Base-by-base conservation (phyloP, 495 filamentous ascomycete species). In the Hypoxylon intermedium region DNA sequence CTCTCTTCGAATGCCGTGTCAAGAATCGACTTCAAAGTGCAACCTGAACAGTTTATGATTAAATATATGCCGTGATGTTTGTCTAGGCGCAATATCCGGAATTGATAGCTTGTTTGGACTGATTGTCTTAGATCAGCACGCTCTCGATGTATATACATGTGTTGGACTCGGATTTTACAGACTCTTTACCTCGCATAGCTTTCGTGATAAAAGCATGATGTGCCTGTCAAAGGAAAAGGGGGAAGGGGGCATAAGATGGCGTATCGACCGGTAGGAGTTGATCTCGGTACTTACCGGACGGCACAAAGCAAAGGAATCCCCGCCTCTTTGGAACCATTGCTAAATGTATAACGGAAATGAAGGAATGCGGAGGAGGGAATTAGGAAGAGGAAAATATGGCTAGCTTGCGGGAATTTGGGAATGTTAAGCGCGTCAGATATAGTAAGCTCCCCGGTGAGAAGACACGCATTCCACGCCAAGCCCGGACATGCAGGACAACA, bases 361-460 rank as follows among this genome's bases (percentile, higher is more conserved):
- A 56, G 46, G 50, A 53, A 23, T 11, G 43, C 19, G 44, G 12
- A 60, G 41, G 44, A 43, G 43, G 37, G 31, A 19, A 28, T 3
- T 40, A 40, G 33, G 50, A 15, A 52, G 47, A 56, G 52, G 47
- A 56, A 52, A 15, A 51, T 36, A 47, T 15, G 23, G 24, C 28
- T 52, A 56, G 46, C 51, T 34, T 56, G 62, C 60, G 51, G 62
- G 51, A 60, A 56, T 65, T 65, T 60, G 56, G 56, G 20, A 40
- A 52, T 38, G 51, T 46, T 52, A 54, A 56, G 55, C 40, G 55
- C 47, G 52, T 65, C 62, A 65, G 62, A 60, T 65, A 65, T 60
- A 60, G 55, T 60, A 65, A 60, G 62, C 62, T 42, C 34, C 26
- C 55, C 46, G 51, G 56, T 60, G 46, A 53, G 56, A 36, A 60